A percentile compares a stretch with the other conserved stretches of the same genome.
Evolutionary conservation across 345 rosid species (phyloP).

Genomic region (Boechera retrofracta): DNA sequence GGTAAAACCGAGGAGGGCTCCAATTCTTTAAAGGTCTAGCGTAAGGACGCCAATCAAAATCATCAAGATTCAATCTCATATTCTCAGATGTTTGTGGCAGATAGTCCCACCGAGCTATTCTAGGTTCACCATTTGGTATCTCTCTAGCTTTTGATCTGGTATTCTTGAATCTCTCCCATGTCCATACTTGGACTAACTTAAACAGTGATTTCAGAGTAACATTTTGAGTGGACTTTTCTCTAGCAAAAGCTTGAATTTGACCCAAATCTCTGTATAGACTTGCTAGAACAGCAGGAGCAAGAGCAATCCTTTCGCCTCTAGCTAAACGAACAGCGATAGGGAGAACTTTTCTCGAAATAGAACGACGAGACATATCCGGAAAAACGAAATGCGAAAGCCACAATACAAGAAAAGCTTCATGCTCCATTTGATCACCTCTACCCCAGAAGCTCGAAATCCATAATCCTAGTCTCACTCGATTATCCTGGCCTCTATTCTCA

Average conservation of each 20-base stretch:
- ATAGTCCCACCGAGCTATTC: conserved; percentile 44
- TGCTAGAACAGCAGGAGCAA: conserved; percentile 56
- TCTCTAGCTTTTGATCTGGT: not conserved
- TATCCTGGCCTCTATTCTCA: not conserved
- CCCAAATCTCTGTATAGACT: conserved; percentile 51
- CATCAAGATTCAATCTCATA: conserved; percentile 31
- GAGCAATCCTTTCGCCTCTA: conserved; percentile 50
- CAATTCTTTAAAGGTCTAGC: conserved; percentile 30
- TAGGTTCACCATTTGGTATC: conserved; percentile 42
- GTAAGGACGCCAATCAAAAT: conserved; percentile 60
- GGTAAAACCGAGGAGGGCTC: conserved; percentile 38
- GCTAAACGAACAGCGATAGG: conserved; percentile 51
- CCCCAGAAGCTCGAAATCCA: conserved; percentile 47
- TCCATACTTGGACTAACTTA: conserved; percentile 54
- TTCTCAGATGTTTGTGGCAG: not conserved
- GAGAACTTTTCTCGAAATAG: conserved; percentile 1
- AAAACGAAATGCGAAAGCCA: conserved; percentile 51
- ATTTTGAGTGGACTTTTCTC: not conserved
- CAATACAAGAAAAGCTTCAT: conserved; percentile 55
- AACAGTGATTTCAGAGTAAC: conserved; percentile 43
- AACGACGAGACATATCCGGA: not conserved
- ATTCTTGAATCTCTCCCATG: conserved; percentile 56
- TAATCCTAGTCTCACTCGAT: not conserved
- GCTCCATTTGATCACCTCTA: conserved; percentile 41
- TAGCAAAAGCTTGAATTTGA: conserved; percentile 2